A percentile compares a stretch with the other conserved stretches of the same genome.
phyloP scores from a whole-genome alignment of 2,329 filamentous ascomycete genomes.

The Chalaropsis ovoidea region DNA sequence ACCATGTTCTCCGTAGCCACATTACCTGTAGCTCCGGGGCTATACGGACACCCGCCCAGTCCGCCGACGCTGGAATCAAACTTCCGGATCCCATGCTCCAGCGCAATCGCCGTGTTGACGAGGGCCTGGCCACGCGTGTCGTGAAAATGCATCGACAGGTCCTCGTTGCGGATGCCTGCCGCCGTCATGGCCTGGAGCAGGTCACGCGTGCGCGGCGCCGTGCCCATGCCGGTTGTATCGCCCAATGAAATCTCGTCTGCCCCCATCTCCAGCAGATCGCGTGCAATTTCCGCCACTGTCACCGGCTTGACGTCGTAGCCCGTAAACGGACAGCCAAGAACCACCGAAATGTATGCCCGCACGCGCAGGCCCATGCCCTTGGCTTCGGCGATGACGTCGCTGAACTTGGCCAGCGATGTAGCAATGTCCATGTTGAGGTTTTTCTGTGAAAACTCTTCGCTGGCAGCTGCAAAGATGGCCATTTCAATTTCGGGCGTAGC shows the following conservation, averaged over 20 bases:
- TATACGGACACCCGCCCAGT: slow-evolving; percentile 75
- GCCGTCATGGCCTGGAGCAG: slow-evolving; percentile 54
- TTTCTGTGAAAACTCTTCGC: slow-evolving; percentile 66
- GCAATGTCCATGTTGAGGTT: slow-evolving; percentile 75
- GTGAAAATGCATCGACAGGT: slow-evolving; percentile 77
- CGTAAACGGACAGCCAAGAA: slow-evolving; percentile 69
- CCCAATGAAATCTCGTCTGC: slow-evolving; percentile 85
- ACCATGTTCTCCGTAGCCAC: slow-evolving; percentile 77
- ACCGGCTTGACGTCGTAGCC: slow-evolving; percentile 54
- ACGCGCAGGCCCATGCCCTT: slow-evolving; percentile 57
- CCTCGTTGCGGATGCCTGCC: slow-evolving; percentile 57
- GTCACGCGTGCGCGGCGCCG: slow-evolving; percentile 56
- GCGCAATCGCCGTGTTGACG: slow-evolving; percentile 67
- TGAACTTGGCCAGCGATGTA: slow-evolving; percentile 60
- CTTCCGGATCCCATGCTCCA: slow-evolving; percentile 65
- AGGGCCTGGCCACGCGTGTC: slow-evolving; percentile 80
- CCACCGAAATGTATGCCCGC: slow-evolving; percentile 70
- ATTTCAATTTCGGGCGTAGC: slow-evolving; percentile 52
- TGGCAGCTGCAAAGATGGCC: slow-evolving; percentile 72
- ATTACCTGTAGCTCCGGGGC: slow-evolving; percentile 76
- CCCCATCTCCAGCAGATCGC: slow-evolving; percentile 67
- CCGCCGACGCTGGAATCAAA: slow-evolving; percentile 76
- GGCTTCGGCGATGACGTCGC: slow-evolving; percentile 57
- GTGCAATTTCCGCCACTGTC: slow-evolving; percentile 55
- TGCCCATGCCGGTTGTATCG: slow-evolving; percentile 86